A percentile compares a stretch with the other conserved stretches of the same genome.
Conservation (phyloP, 2,329 filamentous ascomycete species). For the Aspergillus sojae region DNA sequence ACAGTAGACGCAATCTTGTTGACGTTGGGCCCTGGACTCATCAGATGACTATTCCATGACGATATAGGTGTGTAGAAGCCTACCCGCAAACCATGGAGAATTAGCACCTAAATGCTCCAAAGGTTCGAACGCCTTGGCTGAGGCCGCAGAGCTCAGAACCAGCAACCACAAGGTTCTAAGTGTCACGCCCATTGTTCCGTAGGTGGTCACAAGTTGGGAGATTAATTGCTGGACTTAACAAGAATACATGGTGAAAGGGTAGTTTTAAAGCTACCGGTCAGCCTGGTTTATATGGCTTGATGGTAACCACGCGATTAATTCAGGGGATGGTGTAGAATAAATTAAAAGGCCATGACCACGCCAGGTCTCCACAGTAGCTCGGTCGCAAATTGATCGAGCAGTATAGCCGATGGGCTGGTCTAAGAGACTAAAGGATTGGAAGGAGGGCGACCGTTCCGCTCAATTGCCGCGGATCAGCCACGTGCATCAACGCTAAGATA, state of each 20-base stretch:
- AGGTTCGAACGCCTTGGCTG: slow-evolving; percentile 34
- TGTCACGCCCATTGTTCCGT: slow-evolving; percentile 3
- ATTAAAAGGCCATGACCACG: background rate
- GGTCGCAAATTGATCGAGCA: background rate
- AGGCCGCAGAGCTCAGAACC: slow-evolving; percentile 12
- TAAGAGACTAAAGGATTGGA: background rate
- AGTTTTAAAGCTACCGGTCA: background rate
- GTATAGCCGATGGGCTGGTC: background rate
- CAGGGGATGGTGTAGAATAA: background rate
- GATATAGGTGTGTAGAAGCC: slow-evolving; percentile 11
- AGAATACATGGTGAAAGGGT: background rate
- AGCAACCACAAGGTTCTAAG: slow-evolving; percentile 11
- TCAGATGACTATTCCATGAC: background rate
- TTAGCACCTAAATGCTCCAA: slow-evolving; percentile 57
- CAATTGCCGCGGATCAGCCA: slow-evolving; percentile 13
- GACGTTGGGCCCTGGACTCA: slow-evolving; percentile 55
- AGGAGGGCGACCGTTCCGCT: slow-evolving; percentile 12
- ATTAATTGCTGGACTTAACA: background rate
- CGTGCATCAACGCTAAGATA: slow-evolving; percentile 10
- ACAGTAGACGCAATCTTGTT: slow-evolving; percentile 57
- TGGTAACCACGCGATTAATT: background rate
- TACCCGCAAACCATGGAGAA: slow-evolving; percentile 57
- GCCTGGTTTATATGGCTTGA: background rate
- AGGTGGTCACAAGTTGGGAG: background rate
- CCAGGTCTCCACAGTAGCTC: background rate